Evolutionary conservation across 2,329 filamentous ascomycete species (phyloP), one percentile per base, ranked within the genome.

Genomic region (Akanthomyces uredinophilus): DNA sequence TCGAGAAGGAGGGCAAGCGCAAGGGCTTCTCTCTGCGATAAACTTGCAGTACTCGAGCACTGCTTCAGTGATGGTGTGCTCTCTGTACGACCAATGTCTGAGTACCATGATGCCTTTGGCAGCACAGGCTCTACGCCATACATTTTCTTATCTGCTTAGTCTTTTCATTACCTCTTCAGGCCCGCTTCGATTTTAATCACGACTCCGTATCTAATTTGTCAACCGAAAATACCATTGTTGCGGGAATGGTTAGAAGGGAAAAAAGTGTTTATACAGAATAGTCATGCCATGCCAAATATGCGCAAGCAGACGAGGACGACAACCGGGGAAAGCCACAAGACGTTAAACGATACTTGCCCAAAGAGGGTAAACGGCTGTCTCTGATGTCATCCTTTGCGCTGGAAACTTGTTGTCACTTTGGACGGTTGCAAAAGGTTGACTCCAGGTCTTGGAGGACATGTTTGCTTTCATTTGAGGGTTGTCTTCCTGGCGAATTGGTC

Each of bases 21-120:
- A 98, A 98, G 91, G 94, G 94, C 64, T 99, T 99, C 86, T 99
- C 95, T 68, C 90, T 99, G 76, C 92, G 95, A 79, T 96, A 94
- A 87, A 68, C 68, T 64, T 56, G 64, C 22, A 59, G 66, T 64
- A 68, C 63, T 66, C 65, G 56, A 56, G 64, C 65, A 68, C 39
- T 51, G 63, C 64, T 62, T 58, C 63, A 64, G 64, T 65, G 65
- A 67, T 32, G 51, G 66, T 65, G 67, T 66, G 63, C 61, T 64
- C 67, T 70, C 68, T 73, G 76, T 74, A 82, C 77, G 79, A 82
- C 78, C 79, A 77, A 81, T 78, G 79, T 78, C 79, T 79, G 76
- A 79, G 79, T 81, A 79, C 77, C 83, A 62, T 82, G 81, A 85
- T 81, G 79, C 78, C 78, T 75, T 78, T 80, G 46, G 80, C 79